Evolutionary conservation across 1,284 basidiomycete genomes (phyloP).

Genomic region (Trametes pubescens): DNA sequence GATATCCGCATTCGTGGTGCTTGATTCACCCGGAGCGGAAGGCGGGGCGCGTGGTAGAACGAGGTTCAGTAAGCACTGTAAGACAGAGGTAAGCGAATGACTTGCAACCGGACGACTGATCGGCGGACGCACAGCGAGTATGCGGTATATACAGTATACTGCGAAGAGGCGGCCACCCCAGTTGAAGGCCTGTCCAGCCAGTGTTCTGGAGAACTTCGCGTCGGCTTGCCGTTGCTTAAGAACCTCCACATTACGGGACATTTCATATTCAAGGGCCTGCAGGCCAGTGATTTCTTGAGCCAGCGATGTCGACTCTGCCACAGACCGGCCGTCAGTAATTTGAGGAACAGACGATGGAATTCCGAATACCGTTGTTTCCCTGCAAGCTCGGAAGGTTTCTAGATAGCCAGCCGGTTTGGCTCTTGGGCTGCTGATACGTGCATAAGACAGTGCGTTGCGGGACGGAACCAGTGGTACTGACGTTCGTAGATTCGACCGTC

Average conservation of each 20-base stretch:
- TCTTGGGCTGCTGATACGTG: conserved; percentile 30
- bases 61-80: conserved; percentile 65
- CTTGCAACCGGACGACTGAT: background rate
- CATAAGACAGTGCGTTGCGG: background rate
- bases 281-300: conserved; percentile 68
- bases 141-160: conserved; percentile 71
- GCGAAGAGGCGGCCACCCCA: conserved; percentile 64
- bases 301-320: conserved; percentile 44
- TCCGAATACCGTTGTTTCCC: conserved; percentile 53
- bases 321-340: conserved; percentile 25
- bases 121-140: conserved; percentile 55
- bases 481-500: conserved; percentile 46
- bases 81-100: background rate
- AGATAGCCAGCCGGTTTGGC: conserved; percentile 53
- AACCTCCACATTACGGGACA: conserved; percentile 63
- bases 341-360: background rate
- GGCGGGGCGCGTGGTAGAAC: conserved; percentile 49
- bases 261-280: conserved; percentile 72
- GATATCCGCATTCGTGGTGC: conserved; percentile 62
- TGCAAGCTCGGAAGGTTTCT: conserved; percentile 57
- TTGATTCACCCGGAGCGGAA: conserved; percentile 44
- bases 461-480: conserved; percentile 23
- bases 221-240: conserved; percentile 58
- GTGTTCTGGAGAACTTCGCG: conserved; percentile 60
- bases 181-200: conserved; percentile 60